Conservation (phyloP, 139 green algal genomes). For the Volvox reticuliferus region DNA sequence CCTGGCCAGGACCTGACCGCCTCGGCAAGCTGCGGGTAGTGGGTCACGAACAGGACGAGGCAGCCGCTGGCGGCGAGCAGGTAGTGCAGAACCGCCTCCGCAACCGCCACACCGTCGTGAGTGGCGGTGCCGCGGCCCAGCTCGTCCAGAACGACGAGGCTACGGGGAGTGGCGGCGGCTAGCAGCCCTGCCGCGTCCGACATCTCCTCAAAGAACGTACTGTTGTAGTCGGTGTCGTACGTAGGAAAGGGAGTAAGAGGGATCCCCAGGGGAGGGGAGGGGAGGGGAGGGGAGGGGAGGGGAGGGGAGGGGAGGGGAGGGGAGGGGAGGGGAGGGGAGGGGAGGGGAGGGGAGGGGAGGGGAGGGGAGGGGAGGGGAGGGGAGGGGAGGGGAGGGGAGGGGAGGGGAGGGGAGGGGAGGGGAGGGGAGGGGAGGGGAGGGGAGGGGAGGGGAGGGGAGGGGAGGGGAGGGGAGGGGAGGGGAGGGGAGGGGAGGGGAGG, state of each 20-base stretch:
- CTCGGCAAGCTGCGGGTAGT: constrained; percentile 81
- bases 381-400: too few species aligned
- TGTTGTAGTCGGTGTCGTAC: constrained; percentile 30
- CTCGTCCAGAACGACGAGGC: constrained; percentile 81
- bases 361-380: too few species aligned
- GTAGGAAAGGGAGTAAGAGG: neutral
- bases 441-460: neutral
- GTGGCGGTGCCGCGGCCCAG: constrained; percentile 75
- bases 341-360: too few species aligned
- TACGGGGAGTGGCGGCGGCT: constrained; percentile 63
- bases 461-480: neutral
- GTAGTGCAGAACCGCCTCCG: constrained; percentile 73
- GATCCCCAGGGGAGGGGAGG: neutral
- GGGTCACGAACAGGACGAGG: constrained; percentile 91
- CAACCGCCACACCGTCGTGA: constrained; percentile 76
- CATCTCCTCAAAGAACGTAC: constrained; percentile 90
- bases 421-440: neutral
- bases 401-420: too few species aligned
- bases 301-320: neutral
- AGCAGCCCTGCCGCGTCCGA: constrained; percentile 85
- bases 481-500: neutral
- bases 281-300: neutral
- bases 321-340: neutral
- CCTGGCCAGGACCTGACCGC: neutral
- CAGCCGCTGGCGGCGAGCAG: constrained; percentile 57